Evolutionary conservation across 768 basidiomycete genomes (phyloP), one percentile per base, ranked within the genome.

Genomic region (Sutorius australiensis): DNA sequence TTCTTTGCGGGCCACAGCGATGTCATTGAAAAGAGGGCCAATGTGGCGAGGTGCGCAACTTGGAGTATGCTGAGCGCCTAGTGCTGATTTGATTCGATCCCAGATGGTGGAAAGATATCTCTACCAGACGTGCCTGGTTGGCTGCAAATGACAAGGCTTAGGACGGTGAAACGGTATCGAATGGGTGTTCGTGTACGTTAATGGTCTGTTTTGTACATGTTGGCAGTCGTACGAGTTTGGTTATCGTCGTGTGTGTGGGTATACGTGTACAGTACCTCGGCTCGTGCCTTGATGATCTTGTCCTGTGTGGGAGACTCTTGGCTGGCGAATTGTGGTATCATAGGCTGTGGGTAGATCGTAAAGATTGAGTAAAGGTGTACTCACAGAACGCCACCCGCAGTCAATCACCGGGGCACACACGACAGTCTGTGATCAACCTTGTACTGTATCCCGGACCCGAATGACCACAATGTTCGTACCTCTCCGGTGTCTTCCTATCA

Each of bases 101-200:
- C 33, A 76, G 80, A 70, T 83, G 82, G 81, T 82, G 75, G 74
- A 74, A 75, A 34, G 79, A 77, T 0, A 67, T 83, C 45, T 64
- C 55, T 2, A 68, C 65, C 30, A 73, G 80, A 52, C 66, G 72
- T 10, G 57, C 79, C 14, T 83, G 81, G 81, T 55, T 61, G 17
- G 71, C 74, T 1, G 73, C 79, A 45, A 75, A 78, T 63, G 66
- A 71, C 12, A 73, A 73, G 1, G 65, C 56, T n/a, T 56, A 46
- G 27, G 28, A 24, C 12, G 6, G 12, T 30, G 24, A 54, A 24
- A 16, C 19, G 12, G 14, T 8, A 45, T 30, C 10, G 24, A 24
- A 4, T 24, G n/a, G 16, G 11, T 17, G 13, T 36, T 41, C 38
- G 14, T 40, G 39, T 40, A 28, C 1, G 17, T 2, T 2, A 13